Evolutionary conservation across 495 filamentous ascomycete species (phyloP), one percentile per base, ranked within the genome.

Genomic region (Penicillium egyptiacum): DNA sequence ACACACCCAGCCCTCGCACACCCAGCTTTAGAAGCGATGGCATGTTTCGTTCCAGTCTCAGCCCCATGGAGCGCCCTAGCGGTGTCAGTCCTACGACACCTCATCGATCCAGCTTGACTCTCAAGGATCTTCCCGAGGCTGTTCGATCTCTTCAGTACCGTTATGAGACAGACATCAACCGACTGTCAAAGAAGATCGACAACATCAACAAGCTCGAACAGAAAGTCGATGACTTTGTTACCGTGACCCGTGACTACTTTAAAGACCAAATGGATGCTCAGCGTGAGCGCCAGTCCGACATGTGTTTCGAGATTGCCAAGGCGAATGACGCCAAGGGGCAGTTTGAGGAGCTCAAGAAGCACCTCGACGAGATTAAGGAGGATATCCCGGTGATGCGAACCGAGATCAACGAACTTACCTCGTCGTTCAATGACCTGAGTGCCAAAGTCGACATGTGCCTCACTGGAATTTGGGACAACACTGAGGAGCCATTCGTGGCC

Each of bases 341-440:
- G 30, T 10, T 33, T 33, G 9, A 12, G 2, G 10, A 33, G 9
- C 30, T 33, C 30, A 8, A 9, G 35, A n/a, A 39, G 3, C 6
- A 17, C 16, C 5, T 39, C n/a, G n/a, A 12, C 26, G 26, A 48
- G 12, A 2, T 31, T 4, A 20, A 20, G n/a, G 5, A 31, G 1
- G 16, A 10, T 1, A 9, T 48, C 2, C n/a, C 7, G 7, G 28
- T 12, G 4, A 3, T 63, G 19, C 51, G 60, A 3, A 23, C 16
- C 5, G 46, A 68, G n/a, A 28, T 63, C 12, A 28, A 48, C 17
- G 10, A 8, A 4, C 16, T 48, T n/a, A 31, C 14, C 17, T 12
- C 46, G 1, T 5, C 28, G 6, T 6, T 17, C 46, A 9, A 16
- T 14, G 31, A 50, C 17, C 30, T 50, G 10, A 4, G 4, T 16